phyloP scores from a whole-genome alignment of 805 yeast genomes.

The Tetrapisispora arboricola region DNA sequence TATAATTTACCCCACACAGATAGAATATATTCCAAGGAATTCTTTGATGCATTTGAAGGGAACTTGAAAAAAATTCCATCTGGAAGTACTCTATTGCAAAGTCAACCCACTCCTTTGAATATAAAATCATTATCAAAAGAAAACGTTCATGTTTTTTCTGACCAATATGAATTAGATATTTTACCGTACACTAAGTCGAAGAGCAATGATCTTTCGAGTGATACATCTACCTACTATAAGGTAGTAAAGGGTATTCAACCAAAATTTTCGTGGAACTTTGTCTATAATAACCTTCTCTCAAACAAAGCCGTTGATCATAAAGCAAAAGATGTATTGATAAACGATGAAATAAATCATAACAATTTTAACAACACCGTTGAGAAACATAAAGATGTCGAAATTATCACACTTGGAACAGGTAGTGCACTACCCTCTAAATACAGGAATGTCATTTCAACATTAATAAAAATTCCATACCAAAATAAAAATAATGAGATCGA shows the following conservation, averaged over 20 bases:
- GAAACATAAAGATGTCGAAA: conserved; percentile 47
- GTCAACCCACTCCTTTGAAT: conserved; percentile 12
- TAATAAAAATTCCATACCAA: conserved; percentile 56
- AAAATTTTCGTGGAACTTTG: conserved; percentile 18
- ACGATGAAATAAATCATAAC: conserved; percentile 22
- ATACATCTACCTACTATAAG: conserved; percentile 8
- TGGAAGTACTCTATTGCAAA: conserved; percentile 17
- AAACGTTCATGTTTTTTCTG: conserved; percentile 20
- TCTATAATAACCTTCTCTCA: conserved; percentile 20
- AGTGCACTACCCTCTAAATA: conserved; percentile 78
- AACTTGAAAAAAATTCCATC: conserved; percentile 15
- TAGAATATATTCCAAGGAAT: conserved; percentile 22
- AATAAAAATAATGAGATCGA: conserved; percentile 24
- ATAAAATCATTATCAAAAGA: conserved; percentile 7
- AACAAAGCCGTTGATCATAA: conserved; percentile 19
- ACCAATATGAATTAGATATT: conserved; percentile 10
- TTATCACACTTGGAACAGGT: conserved; percentile 83
- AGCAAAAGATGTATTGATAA: conserved; percentile 20
- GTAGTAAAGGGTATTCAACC: neutral
- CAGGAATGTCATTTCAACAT: conserved; percentile 75
- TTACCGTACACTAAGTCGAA: conserved; percentile 14
- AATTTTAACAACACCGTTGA: conserved; percentile 26
- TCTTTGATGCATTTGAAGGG: conserved; percentile 24
- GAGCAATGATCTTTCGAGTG: neutral
- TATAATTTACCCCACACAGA: conserved; percentile 32